Conservation (phyloP, 257 asterid genomes). For the Petunia secreta region DNA sequence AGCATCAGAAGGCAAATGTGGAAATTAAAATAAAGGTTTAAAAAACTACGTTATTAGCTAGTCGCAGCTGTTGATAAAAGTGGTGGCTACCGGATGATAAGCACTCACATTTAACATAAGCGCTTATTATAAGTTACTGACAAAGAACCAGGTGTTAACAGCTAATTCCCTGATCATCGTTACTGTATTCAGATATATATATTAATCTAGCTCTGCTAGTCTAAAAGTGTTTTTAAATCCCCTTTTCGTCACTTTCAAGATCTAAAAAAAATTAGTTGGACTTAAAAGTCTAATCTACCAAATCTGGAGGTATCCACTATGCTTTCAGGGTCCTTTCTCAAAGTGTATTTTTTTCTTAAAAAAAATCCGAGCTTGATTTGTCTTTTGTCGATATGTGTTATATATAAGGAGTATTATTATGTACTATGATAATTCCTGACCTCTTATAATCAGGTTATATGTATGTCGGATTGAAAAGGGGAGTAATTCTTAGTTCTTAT, state of each 20-base stretch:
- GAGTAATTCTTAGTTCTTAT: neutral
- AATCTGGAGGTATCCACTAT: no score
- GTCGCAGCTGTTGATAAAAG: neutral
- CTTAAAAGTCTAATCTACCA: neutral
- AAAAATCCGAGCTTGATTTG: neutral
- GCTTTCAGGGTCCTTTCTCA: no score
- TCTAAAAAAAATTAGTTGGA: neutral
- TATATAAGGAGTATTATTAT: no score
- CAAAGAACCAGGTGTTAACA: neutral
- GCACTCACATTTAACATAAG: slow-evolving; percentile 32
- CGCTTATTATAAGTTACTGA: slow-evolving; percentile 34
- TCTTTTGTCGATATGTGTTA: no score
- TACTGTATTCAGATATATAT: neutral
- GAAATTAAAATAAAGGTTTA: neutral
- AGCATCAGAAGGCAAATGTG: neutral
- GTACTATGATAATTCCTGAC: neutral
- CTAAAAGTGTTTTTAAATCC: neutral
- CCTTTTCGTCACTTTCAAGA: neutral
- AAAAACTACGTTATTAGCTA: neutral
- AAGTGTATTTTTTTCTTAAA: no score
- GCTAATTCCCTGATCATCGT: neutral
- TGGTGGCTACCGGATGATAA: slow-evolving; percentile 47
- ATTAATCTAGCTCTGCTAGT: no score
- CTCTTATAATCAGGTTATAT: no score
- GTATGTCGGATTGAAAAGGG: no score